phyloP scores from a whole-genome alignment of 1,284 basidiomycete genomes.

The Heliocybe sulcata region DNA sequence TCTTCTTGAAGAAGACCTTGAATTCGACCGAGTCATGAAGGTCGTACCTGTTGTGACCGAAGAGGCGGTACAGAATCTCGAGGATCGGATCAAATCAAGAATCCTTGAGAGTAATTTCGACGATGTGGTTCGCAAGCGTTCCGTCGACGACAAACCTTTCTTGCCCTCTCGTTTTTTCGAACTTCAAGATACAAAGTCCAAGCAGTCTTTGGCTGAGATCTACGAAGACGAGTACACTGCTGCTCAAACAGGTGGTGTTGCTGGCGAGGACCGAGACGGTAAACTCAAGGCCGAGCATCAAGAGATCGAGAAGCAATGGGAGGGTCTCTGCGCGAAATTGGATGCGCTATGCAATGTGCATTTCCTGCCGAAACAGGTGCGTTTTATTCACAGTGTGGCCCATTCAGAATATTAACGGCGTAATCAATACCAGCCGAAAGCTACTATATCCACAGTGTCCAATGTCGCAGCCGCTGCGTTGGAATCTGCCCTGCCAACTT shows the following conservation, averaged over 20 bases:
- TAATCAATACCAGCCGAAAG: constrained; percentile 67
- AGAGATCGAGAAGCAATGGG: constrained; percentile 81
- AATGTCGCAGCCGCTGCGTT: constrained; percentile 83
- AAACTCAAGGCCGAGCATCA: constrained; percentile 87
- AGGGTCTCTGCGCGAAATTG: constrained; percentile 82
- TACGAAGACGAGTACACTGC: constrained; percentile 92
- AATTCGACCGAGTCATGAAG: constrained; percentile 90
- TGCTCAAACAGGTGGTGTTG: constrained; percentile 44
- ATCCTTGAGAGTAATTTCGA: constrained; percentile 88
- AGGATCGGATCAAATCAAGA: constrained; percentile 88
- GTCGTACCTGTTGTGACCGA: constrained; percentile 88
- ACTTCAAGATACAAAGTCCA: constrained; percentile 82
- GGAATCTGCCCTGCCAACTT: constrained; percentile 88
- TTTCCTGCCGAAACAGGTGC: constrained; percentile 90
- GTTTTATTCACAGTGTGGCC: too few relatives aligned
- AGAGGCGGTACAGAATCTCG: constrained; percentile 76
- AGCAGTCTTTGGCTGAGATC: constrained; percentile 89
- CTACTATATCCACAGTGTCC: constrained; percentile 79
- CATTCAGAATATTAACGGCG: constrained; percentile 4
- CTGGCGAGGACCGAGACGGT: constrained; percentile 77
- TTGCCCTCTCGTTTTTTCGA: constrained; percentile 88
- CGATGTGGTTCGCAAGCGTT: constrained; percentile 81
- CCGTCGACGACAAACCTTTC: constrained; percentile 81
- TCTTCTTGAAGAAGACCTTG: constrained; percentile 89
- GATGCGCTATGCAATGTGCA: constrained; percentile 94